Base-by-base conservation (phyloP, 2,329 filamentous ascomycete genomes). In the Beauveria rudraprayagi region DNA sequence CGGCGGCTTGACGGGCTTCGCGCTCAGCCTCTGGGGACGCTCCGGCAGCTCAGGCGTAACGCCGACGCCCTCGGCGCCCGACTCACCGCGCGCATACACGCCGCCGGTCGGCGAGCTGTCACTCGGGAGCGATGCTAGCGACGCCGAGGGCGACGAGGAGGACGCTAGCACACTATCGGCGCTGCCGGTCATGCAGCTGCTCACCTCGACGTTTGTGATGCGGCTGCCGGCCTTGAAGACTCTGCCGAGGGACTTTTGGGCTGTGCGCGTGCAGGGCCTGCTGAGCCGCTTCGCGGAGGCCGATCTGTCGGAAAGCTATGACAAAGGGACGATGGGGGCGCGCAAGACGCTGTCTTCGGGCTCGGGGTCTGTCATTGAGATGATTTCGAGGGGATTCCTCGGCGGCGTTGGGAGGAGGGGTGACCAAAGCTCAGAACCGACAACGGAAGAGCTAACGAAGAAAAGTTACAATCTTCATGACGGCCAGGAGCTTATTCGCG, bases 241-340 rank as follows among this genome's bases (percentile, higher is more conserved):
- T 62, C 76, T 93, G 2, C 79, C 83, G 0, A 70, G 76, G 1
- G 82, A 83, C 3, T 90, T 89, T 71, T 91, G 87, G 87, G 78
- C 78, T 40, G 76, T 79, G n/a, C 79, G 83, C 50, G 76, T 88
- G 26, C 80, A 84, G 65, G 79, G 80, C 1, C 71, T 91, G 17
- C 76, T 90, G 66, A 74, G 77, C 66, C 79, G 84, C 67, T 76
- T 93, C 59, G 85, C 81, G 9, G 80, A 85, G 37, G 88, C 85
- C 2, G 84, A 90, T 56, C 76, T 93, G 37, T 91, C 88, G 1
- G 90, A 93, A 71, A 91, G 88, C 70, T 93, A 92, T 68, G 90
- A 93, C 71, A 91, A 91, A 72, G 89, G 88, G 16, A 80, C 84
- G 0, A 74, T 93, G 65, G 90, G 90, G 0, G 85, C 86, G 62